Evolutionary conservation across 208 protist genomes (phyloP), one percentile per base, ranked within the genome.

Genomic region (Kentomonas sorsogonicus): DNA sequence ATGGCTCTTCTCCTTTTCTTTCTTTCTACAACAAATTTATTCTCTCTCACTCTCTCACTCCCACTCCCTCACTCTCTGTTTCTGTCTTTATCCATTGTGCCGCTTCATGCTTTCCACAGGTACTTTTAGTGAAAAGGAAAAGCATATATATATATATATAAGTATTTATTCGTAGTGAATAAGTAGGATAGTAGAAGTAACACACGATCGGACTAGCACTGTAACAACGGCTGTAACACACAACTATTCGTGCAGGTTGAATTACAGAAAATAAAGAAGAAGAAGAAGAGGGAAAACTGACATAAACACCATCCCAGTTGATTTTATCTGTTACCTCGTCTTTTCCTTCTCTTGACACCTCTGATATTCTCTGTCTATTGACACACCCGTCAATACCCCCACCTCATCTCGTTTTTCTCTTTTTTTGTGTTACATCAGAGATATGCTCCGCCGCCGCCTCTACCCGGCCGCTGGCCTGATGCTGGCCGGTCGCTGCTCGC

Each of bases 91-190:
- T 31, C n/a, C n/a, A n/a, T n/a, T n/a, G n/a, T n/a, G n/a, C n/a
- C n/a, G n/a, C n/a, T 13, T 29, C 9, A 31, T 15, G 15, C 9
- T 16, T 26, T 39, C 16, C n/a, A 57, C 6, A 38, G 38, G 18
- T 11, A 64, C 13, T 30, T 18, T 5, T 43, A 31, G 9, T 22
- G 23, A 60, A 16, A 4, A 30, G 16, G 25, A 45, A 38, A 26
- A 38, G 11, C 11, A 64, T 13, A 56, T 9, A 51, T 9, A 46
- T 7, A 56, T n/a, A 64, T n/a, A 39, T 39, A 47, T 7, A 29
- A 52, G 22, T 18, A 53, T 20, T 38, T 38, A 5, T 38, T 38
- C 33, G 5, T 45, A 18, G 9, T 45, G 40, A 23, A 6, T 5
- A 45, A 45, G 40, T 45, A 7, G 4, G 16, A 6, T 45, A 45